A percentile compares a stretch with the other conserved stretches of the same genome.
Conservation (phyloP, 352 stramenopile species). For the Globisporangium viniferum region DNA sequence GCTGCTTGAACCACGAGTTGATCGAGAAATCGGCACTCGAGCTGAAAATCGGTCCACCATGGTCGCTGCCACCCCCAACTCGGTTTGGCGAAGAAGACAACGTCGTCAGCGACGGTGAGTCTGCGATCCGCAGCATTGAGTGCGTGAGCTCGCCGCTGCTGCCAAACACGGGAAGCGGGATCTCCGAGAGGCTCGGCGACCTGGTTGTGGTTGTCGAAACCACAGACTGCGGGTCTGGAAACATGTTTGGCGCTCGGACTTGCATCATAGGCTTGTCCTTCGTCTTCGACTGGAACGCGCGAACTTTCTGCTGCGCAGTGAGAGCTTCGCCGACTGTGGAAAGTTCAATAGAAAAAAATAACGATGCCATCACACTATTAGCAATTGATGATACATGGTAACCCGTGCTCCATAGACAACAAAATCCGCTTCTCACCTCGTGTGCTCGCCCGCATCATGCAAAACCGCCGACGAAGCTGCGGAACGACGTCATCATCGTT, state of each 20-base stretch:
- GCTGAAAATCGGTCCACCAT: constrained; percentile 19
- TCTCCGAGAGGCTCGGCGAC: neutral
- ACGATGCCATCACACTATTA: neutral
- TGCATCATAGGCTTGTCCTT: neutral
- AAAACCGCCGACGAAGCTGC: constrained; percentile 20
- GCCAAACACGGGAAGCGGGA: constrained; percentile 6
- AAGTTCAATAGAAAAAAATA: neutral
- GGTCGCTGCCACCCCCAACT: neutral
- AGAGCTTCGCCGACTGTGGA: constrained; percentile 3
- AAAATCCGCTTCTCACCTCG: constrained; percentile 19
- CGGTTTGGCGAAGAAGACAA: neutral
- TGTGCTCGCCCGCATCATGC: constrained; percentile 31
- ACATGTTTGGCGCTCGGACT: constrained; percentile 16
- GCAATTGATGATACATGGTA: neutral
- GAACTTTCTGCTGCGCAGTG: constrained; percentile 6
- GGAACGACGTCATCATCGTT: constrained; percentile 10
- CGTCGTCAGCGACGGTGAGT: neutral
- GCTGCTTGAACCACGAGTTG: constrained; percentile 33
- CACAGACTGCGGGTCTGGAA: neutral
- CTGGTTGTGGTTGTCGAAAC: neutral
- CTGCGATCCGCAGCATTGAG: constrained; percentile 18
- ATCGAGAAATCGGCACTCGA: constrained; percentile 45
- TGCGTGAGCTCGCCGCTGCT: constrained; percentile 7
- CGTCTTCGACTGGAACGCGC: neutral
- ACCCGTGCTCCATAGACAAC: neutral